Percentiles rank a stretch among this genome's conserved stretches.
phyloP scores from a whole-genome alignment of 169 alveolate genomes.

The Miamiensis avidus region DNA sequence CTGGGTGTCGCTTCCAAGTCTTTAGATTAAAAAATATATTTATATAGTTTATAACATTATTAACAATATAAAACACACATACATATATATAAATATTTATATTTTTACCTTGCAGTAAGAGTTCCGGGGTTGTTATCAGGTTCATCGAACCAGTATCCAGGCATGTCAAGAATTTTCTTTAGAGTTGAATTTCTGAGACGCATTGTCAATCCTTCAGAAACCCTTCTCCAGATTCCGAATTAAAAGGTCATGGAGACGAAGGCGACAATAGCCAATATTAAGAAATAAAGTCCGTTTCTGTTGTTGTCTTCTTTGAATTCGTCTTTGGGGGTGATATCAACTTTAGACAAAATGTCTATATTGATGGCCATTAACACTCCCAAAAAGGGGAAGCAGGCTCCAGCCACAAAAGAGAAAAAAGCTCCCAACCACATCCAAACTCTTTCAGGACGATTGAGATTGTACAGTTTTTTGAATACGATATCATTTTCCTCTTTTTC shows the following conservation, averaged over 20 bases:
- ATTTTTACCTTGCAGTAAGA: slow-evolving; percentile 34
- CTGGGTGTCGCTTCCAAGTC: slow-evolving; percentile 34
- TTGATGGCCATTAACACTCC: not conserved
- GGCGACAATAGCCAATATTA: slow-evolving; percentile 31
- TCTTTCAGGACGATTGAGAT: not conserved
- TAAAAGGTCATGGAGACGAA: slow-evolving; percentile 10
- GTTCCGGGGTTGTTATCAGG: slow-evolving; percentile 46
- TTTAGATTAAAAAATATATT: too few species aligned
- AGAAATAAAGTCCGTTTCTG: slow-evolving; percentile 12
- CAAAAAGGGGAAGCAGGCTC: not conserved
- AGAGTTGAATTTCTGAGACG: slow-evolving; percentile 28
- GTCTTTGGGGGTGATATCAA: not conserved
- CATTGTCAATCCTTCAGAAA: slow-evolving; percentile 36
- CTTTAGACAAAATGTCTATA: not conserved
- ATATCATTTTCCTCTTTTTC: not conserved
- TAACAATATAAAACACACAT: too few species aligned
- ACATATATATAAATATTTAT: too few species aligned
- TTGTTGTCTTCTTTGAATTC: slow-evolving; percentile 11
- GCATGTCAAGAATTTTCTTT: slow-evolving; percentile 40
- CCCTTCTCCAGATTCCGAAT: slow-evolving; percentile 23
- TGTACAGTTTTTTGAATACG: not conserved
- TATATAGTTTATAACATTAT: too few species aligned
- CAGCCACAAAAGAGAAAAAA: not conserved
- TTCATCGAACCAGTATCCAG: slow-evolving; percentile 29
- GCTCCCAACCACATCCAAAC: not conserved